Percentiles rank a stretch among this genome's conserved stretches.
These are phyloP conservation scores for Eucalyptus marginata DNA, from an alignment of 345 rosid genomes.

Conservation along the genomic window DNA sequence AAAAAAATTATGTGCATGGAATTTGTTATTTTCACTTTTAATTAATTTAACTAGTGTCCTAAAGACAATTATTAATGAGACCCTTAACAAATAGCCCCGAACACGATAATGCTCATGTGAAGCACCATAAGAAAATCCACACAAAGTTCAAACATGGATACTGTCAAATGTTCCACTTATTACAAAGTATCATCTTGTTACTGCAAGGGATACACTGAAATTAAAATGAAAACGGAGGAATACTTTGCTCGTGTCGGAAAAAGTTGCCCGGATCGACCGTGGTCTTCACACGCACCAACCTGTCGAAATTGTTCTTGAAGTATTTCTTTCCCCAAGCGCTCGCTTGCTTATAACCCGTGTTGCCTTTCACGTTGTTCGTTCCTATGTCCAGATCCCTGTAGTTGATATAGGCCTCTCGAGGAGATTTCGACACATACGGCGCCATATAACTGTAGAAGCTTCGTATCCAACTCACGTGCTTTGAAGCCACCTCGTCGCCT, in stretches of 20 bases:
- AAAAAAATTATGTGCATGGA: background rate
- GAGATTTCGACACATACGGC: background rate
- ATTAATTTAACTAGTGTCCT: background rate
- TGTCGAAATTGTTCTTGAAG: conserved; percentile 9
- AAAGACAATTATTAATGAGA: background rate
- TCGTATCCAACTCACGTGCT: conserved; percentile 15
- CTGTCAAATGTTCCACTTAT: background rate
- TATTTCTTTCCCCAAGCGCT: conserved; percentile 15
- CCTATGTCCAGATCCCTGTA: conserved; percentile 1
- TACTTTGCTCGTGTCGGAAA: background rate
- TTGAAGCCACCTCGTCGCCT: background rate
- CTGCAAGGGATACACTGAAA: background rate
- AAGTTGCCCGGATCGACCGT: conserved; percentile 19
- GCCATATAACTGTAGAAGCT: background rate
- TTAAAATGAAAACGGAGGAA: background rate
- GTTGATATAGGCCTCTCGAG: background rate
- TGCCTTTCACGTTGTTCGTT: background rate
- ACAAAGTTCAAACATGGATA: background rate
- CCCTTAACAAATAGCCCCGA: background rate
- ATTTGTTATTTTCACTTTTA: background rate
- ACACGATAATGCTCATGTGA: background rate
- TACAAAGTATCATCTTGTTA: background rate
- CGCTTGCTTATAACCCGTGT: conserved; percentile 8
- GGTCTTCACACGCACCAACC: conserved; percentile 20
- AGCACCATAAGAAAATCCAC: background rate